Base-by-base conservation (phyloP, 106 monocot species). In the Acanthochlamys bracteata region DNA sequence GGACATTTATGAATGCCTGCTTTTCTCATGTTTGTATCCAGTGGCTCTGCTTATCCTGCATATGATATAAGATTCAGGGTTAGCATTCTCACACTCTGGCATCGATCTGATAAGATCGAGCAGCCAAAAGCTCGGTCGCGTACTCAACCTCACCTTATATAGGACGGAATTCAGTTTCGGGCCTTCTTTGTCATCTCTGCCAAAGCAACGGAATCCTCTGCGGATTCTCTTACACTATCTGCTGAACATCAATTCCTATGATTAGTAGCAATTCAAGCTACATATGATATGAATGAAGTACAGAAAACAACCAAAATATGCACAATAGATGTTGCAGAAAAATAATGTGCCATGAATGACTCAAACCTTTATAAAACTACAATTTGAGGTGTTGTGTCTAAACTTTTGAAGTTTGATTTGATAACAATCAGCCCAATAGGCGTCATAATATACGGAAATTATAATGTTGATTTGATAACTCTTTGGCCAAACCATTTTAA, bases 21-120 rank as follows among this genome's bases (percentile, higher is more conserved):
- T 61, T 43, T 66, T 83, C 75, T 91, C 96, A 55, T 73, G 23
- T 11, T 64, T 55, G 46, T 96, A 96, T 68, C 82, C 85, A 60
- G 96, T 56, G 45, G 96, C 96, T 58, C 75, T 91, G 15, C 91
- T 90, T 10, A 66, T 60, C 63, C 88, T 82, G 10, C 96, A 90
- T 21, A 79, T 59, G 39, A 91, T 22, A 63, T 81, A 75, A 25
- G 96, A 80, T 15, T 78, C 39, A 25, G 78, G 64, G 10, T 56
- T 41, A 10, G 76, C 69, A 69, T 69, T 76, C 42, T 96, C 83
- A 58, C 72, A 81, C 25, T 76, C 60, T 70, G 70, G 53, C 10
- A 70, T 22, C 91, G 78, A 73, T 90, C 20, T 70, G 82, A 64
- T 78, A 96, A 12, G 91, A 83, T 14, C 91, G 88, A 27, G 96